Evolutionary conservation across 1,284 basidiomycete species (phyloP).

Genomic region (Prillingera fragicola): DNA sequence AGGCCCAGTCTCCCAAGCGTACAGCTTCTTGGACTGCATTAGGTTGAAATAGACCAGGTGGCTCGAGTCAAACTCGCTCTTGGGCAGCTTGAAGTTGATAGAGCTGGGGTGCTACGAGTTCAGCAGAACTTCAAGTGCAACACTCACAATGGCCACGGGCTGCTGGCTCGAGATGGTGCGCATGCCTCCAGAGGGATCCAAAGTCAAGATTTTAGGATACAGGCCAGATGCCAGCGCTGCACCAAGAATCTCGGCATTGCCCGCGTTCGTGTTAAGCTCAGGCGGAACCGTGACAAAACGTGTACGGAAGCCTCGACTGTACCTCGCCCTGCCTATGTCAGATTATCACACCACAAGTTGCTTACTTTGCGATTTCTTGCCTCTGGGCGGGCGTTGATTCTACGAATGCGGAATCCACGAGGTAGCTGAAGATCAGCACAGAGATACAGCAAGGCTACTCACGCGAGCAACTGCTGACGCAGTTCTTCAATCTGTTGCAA

Average conservation of each 20-base stretch:
- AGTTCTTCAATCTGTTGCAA: conserved; percentile 95
- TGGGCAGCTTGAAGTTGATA: conserved; percentile 67
- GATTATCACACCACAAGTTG: background rate
- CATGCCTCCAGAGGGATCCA: conserved; percentile 62
- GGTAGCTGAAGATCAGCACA: conserved; percentile 41
- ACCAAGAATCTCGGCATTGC: conserved; percentile 60
- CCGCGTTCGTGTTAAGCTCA: conserved; percentile 66
- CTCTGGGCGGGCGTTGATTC: conserved; percentile 62
- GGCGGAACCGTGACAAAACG: conserved; percentile 72
- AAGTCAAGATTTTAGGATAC: conserved; percentile 81
- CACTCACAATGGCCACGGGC: conserved; percentile 51
- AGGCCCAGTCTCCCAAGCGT: conserved; percentile 94
- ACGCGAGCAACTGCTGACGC: conserved; percentile 86
- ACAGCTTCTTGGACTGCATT: conserved; percentile 60
- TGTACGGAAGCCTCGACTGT: conserved; percentile 60
- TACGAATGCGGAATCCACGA: conserved; percentile 85
- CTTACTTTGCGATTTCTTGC: conserved; percentile 66
- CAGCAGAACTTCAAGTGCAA: background rate
- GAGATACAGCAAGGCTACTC: conserved; percentile 21
- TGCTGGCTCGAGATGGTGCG: conserved; percentile 86
- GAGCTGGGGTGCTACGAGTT: conserved; percentile 75
- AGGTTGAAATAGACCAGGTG: conserved; percentile 83
- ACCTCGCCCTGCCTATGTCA: conserved; percentile 58
- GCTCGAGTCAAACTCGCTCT: conserved; percentile 66
- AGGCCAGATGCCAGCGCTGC: conserved; percentile 81